Evolutionary conservation across 768 basidiomycete species (phyloP), one percentile per base, ranked within the genome.

Genomic region (Amanita pseudoporphyria): DNA sequence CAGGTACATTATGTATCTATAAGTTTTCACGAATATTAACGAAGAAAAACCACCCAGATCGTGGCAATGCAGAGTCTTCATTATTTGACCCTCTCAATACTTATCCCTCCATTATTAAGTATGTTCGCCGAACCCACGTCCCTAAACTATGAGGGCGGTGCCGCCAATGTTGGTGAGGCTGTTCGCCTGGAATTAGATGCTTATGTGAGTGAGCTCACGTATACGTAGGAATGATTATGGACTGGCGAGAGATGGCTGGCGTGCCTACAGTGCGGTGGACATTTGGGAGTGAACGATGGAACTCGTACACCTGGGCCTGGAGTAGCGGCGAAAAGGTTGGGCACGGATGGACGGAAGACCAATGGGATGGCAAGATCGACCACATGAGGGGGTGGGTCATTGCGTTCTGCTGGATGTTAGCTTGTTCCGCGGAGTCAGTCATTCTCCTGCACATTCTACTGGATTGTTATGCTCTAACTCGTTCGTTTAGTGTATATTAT

Each of bases 201-300:
- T 3, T 9, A 44, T 9, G n/a, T 16, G 40, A 37, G n/a, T 40
- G 40, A 37, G n/a, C 36, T 6, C 4, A 35, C 6, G 6, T 3
- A 7, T 31, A 10, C 16, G 30, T 53, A 84, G 86, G 84, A 3
- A 89, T 92, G 84, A 71, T 98, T 32, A 91, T 99, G 83, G 94
- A 98, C 67, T 99, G 96, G 96, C 76, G 92, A 40, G 88, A 97
- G 65, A 84, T 99, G 80, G 87, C 93, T 1, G 87, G 91, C 3
- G 68, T 78, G 45, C 81, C 87, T 3, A 93, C 92, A 0, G 79
- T 86, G 18, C 77, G 75, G 49, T 78, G 78, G 22, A 64, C 80
- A 49, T 75, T 79, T 19, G 83, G 80, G 14, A 77, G 77, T 47
- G 77, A 79, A 37, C 67, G 76, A 39, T 88, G 84, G 84, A 70